Evolutionary conservation across 352 stramenopile species (phyloP), one percentile per base, ranked within the genome.

Genomic region (Blastocystis sp.): DNA sequence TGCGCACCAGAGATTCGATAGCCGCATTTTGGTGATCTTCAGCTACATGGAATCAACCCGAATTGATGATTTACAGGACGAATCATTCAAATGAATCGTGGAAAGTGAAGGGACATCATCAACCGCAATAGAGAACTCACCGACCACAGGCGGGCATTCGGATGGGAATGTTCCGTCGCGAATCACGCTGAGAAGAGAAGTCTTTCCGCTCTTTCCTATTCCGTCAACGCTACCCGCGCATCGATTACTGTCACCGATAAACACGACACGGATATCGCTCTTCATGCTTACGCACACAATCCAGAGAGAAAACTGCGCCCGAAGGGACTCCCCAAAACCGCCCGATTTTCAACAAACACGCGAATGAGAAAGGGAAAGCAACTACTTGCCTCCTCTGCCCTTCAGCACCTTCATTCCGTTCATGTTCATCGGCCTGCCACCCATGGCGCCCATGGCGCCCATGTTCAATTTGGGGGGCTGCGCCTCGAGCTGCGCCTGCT

Each of bases 401-500:
- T 81, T 45, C 71, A 81, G 54, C 42, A 81, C 71, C 71, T 81
- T 81, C 71, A 81, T 81, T 81, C 71, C 71, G 11, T 54, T 54
- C 42, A 81, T 24, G n/a, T 81, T 81, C 71, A 79, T 79, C 54
- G 61, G 61, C 69, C 63, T 40, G 61, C 69, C 69, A 10, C 65
- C 24, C 24, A 34, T 34, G 28, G 28, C 28, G 28, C 28, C 28
- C 28, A 52, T 76, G 43, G 24, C 65, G 9, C 52, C 52, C 52
- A 34, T 64, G 19, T 34, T 34, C 28, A 79, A 61, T 64, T 63
- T 61, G 1, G 69, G 42, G 14, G 69, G 38, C 69, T 79, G 69
- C 19, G 69, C 69, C 69, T 79, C 69, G 42, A 79, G 38, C 54
- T 93, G 92, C 89, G 90, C 95, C 94, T 98, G 94, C 91, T 98